These are phyloP conservation scores for Triangularia verruculosa DNA, from an alignment of 2,329 filamentous ascomycete genomes.

Conservation along the genomic window DNA sequence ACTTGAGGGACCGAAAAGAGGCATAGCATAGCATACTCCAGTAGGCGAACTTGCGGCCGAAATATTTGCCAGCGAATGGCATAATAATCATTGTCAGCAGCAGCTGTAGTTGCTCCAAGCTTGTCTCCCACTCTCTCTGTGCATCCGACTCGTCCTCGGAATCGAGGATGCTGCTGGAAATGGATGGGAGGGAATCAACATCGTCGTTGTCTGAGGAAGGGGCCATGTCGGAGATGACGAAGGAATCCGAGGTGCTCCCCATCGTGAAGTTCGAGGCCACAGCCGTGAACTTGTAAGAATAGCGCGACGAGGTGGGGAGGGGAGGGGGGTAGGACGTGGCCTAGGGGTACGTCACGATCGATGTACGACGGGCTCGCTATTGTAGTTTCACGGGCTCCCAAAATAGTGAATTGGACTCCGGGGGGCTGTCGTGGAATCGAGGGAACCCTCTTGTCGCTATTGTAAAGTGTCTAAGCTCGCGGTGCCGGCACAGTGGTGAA, in stretches of 20 bases:
- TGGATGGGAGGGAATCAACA: constrained; percentile 62
- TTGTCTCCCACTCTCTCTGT: constrained; percentile 92
- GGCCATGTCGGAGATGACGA: constrained; percentile 49
- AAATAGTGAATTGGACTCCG: neutral
- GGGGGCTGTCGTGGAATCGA: neutral
- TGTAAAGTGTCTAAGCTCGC: neutral
- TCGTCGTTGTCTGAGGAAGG: constrained; percentile 46
- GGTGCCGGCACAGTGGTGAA: neutral
- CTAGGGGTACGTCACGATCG: neutral
- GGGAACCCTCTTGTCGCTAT: neutral
- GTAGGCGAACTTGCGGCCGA: constrained; percentile 91
- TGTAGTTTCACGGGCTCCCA: too few relatives aligned
- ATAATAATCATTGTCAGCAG: constrained; percentile 92
- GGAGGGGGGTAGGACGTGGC: neutral
- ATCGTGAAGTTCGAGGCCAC: constrained; percentile 15
- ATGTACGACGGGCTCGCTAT: too few relatives aligned
- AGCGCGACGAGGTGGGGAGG: neutral
- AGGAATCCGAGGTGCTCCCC: constrained; percentile 41
- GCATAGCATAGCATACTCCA: constrained; percentile 76
- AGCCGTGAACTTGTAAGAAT: neutral
- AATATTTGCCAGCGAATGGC: constrained; percentile 90
- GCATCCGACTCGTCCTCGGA: constrained; percentile 73
- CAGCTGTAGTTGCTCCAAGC: constrained; percentile 88
- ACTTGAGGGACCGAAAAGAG: neutral
- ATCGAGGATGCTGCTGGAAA: constrained; percentile 47